Conservation (phyloP, 2,329 filamentous ascomycete species). For the Talaromyces islandicus region DNA sequence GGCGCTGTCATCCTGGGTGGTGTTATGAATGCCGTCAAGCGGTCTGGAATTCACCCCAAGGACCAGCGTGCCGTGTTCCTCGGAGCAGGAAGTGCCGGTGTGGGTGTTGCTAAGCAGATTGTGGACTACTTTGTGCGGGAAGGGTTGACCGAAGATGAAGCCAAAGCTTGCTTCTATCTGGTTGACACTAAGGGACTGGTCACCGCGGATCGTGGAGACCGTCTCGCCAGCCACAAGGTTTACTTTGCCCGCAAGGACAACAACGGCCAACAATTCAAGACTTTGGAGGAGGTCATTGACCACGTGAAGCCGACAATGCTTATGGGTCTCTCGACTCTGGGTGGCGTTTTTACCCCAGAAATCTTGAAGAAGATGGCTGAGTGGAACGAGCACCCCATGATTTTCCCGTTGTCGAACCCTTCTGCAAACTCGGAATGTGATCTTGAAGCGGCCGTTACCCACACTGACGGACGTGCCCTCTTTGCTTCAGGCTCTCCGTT, state of each 20-base stretch:
- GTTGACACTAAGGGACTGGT: slow-evolving; percentile 96
- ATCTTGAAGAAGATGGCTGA: slow-evolving; percentile 61
- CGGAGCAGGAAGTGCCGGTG: slow-evolving; percentile 89
- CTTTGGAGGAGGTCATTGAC: slow-evolving; percentile 84
- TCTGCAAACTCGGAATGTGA: slow-evolving; percentile 96
- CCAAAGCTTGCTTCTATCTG: slow-evolving; percentile 89
- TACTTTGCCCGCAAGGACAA: slow-evolving; percentile 64
- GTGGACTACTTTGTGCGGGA: slow-evolving; percentile 94
- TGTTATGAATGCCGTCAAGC: slow-evolving; percentile 69
- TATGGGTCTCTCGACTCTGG: slow-evolving; percentile 89
- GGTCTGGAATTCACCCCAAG: slow-evolving; percentile 75
- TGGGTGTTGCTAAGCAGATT: slow-evolving; percentile 95
- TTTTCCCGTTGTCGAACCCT: slow-evolving; percentile 96
- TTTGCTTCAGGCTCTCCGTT: slow-evolving; percentile 97
- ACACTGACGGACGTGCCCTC: slow-evolving; percentile 85
- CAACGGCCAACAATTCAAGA: slow-evolving; percentile 62
- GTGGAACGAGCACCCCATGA: slow-evolving; percentile 73
- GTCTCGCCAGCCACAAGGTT: slow-evolving; percentile 79
- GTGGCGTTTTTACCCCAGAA: slow-evolving; percentile 86
- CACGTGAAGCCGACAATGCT: slow-evolving; percentile 93
- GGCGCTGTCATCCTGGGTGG: slow-evolving; percentile 90
- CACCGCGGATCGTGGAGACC: slow-evolving; percentile 86
- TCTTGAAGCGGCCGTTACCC: slow-evolving; percentile 83
- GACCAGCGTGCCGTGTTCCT: slow-evolving; percentile 95
- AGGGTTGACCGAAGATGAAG: slow-evolving; percentile 80